Base-by-base conservation (phyloP, 2,329 filamentous ascomycete species). In the Grosmannia huntii region DNA sequence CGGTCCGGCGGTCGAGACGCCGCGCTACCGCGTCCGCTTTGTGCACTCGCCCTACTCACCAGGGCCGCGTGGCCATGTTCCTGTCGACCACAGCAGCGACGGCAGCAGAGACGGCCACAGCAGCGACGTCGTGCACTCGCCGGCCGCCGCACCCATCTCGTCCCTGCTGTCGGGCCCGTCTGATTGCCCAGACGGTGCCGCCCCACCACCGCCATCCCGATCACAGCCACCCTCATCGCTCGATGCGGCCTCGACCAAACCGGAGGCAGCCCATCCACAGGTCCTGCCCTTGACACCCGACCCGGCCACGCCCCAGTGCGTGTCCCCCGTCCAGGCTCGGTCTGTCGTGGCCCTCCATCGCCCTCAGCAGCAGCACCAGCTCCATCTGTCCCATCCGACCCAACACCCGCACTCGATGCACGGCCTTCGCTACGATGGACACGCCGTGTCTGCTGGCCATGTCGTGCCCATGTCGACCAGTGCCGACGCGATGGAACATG, bases 21-120 rank as follows among this genome's bases (percentile, higher is more conserved):
- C 53, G 23, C 52, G 53, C 5, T 58, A 31, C 46, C 57, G 53
- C n/a, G 53, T 58, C 10, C 57, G 57, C 44, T 58, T 58, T 38
- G 52, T 58, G 23, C 19, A 49, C 38, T 54, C 50, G 25, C 19
- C 48, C 2, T 49, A 58, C 19, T 25, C 50, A 21, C 21, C 9
- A 14, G 11, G 19, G 2, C n/a, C 7, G 19, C 1, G 4, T 2
- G 41, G 16, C 41, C n/a, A n/a, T 16, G 11, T 16, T 21, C 6
- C 4, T n/a, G n/a, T 2, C 4, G 50, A 27, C 27, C n/a, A 3
- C 50, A 14, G 46, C 23, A 49, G 46, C 21, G 25, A 19, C 41
- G 21, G 41, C 41, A n/a, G 41, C 16, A 44, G 7, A 44, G 7
- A 41, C 38, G 38, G 6, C 19, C 41, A 44, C 4, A 7, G 19